phyloP scores from a whole-genome alignment of 805 yeast species.

The Barnettozyma californica region DNA sequence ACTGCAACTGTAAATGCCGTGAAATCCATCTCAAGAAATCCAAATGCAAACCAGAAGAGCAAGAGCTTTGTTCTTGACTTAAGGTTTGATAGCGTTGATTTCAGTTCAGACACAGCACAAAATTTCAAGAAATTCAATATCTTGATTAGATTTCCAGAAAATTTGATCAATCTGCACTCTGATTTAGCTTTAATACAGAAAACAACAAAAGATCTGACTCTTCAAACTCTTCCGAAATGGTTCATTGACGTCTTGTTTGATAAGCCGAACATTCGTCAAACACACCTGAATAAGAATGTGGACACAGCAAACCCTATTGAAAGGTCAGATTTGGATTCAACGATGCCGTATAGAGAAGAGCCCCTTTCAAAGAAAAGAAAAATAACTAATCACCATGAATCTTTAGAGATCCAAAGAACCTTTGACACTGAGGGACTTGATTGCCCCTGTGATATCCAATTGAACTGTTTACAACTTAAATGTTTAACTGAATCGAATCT shows the following conservation, averaged over 20 bases:
- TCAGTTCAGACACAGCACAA: not conserved
- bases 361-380: conserved; percentile 10
- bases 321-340: not conserved
- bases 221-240: conserved; percentile 30
- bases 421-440: not conserved
- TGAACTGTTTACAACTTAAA: not conserved
- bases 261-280: conserved; percentile 3
- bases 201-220: conserved; percentile 1
- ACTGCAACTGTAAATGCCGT: not conserved
- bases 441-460: not conserved
- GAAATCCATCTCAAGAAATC: not conserved
- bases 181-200: conserved; percentile 2
- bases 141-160: conserved; percentile 22
- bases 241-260: conserved; percentile 29
- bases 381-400: not conserved
- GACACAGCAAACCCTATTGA: not conserved
- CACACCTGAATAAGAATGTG: not conserved
- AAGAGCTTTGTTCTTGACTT: not conserved
- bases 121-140: conserved; percentile 18
- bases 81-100: not conserved
- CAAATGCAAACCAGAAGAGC: not conserved
- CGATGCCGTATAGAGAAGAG: not conserved
- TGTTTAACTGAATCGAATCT: conserved; percentile 13
- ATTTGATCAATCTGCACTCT: not conserved
- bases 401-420: not conserved